Conservation (phyloP, 192 early-diverging fungal species). For the Dissophora ornata region DNA sequence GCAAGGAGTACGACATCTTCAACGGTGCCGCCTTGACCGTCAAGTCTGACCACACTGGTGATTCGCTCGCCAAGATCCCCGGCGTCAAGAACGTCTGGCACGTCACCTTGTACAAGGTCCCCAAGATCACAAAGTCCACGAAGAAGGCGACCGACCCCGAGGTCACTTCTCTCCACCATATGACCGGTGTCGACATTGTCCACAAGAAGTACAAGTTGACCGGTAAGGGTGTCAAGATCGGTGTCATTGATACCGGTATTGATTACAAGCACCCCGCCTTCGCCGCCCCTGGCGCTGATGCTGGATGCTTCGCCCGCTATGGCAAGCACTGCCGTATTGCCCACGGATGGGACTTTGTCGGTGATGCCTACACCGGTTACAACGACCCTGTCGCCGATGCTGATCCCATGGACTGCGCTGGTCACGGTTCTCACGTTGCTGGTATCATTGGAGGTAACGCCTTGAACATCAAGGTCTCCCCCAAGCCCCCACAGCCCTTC, state of each 20-base stretch:
- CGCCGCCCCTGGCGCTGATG: slow-evolving; percentile 51
- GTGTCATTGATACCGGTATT: slow-evolving; percentile 69
- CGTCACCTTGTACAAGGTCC: slow-evolving; percentile 50
- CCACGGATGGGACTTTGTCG: slow-evolving; percentile 73
- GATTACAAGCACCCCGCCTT: slow-evolving; percentile 72
- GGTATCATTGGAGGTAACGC: slow-evolving; percentile 80
- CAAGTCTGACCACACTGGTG: slow-evolving; percentile 35
- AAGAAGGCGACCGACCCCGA: slow-evolving; percentile 26
- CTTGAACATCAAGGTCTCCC: slow-evolving; percentile 36
- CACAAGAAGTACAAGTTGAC: slow-evolving; percentile 52
- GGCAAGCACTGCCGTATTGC: slow-evolving; percentile 65
- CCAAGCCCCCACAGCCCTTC: slow-evolving; percentile 53
- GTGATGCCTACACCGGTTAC: slow-evolving; percentile 44
- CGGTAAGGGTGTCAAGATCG: slow-evolving; percentile 61
- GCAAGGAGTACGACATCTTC: slow-evolving; percentile 60
- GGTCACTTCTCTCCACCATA: slow-evolving; percentile 50
- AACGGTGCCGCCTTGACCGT: slow-evolving; percentile 60
- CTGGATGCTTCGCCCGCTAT: slow-evolving; percentile 68
- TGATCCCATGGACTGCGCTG: slow-evolving; percentile 70
- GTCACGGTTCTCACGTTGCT: slow-evolving; percentile 74
- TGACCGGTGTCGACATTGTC: slow-evolving; percentile 56
- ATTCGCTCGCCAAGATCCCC: slow-evolving; percentile 27
- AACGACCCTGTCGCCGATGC: slow-evolving; percentile 59
- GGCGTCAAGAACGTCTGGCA: slow-evolving; percentile 59
- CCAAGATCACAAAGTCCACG: slow-evolving; percentile 16